A percentile compares a stretch with the other conserved stretches of the same genome.
phyloP scores from a whole-genome alignment of 139 green algal genomes.

The Coelastrella sp. region DNA sequence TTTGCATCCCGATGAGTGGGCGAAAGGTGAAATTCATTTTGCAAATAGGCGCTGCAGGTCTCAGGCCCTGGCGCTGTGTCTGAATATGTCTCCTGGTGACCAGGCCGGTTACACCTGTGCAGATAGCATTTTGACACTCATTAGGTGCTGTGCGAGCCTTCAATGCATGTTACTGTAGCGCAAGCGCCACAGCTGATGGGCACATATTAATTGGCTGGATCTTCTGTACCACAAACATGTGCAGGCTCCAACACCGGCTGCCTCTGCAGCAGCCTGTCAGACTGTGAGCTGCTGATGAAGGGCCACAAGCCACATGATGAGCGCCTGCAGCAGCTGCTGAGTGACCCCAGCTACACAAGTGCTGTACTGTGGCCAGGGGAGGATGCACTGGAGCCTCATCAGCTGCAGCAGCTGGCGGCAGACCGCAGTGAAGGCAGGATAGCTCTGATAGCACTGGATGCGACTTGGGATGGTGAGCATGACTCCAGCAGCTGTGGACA shows the following conservation, averaged over 20 bases:
- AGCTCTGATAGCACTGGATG: slow-evolving; percentile 32
- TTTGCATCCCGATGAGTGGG: slow-evolving; percentile 34
- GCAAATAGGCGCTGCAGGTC: too few species aligned
- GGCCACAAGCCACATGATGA: slow-evolving; percentile 32
- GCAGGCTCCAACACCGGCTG: slow-evolving; percentile 36
- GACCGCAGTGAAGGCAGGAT: slow-evolving; percentile 18
- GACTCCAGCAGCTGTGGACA: not conserved
- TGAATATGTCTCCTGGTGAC: too few species aligned
- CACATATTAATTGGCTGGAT: not conserved
- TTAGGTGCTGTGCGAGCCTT: too few species aligned
- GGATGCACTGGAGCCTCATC: slow-evolving; percentile 17
- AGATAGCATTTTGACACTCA: too few species aligned
- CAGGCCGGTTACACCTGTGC: too few species aligned
- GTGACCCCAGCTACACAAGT: not conserved
- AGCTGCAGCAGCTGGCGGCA: slow-evolving; percentile 42
- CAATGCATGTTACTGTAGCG: too few species aligned
- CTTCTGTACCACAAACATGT: not conserved
- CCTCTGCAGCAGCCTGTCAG: not conserved
- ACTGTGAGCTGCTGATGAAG: slow-evolving; percentile 16
- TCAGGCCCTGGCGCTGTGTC: too few species aligned
- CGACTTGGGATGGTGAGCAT: slow-evolving; percentile 10
- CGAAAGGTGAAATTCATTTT: not conserved
- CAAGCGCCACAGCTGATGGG: too few species aligned
- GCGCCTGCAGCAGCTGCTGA: slow-evolving; percentile 15
- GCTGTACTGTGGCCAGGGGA: slow-evolving; percentile 21